Percentiles rank a stretch among this genome's conserved stretches.
These are phyloP conservation scores for Fraxinus anomala DNA, from an alignment of 257 asterid species.

Conservation along the genomic window DNA sequence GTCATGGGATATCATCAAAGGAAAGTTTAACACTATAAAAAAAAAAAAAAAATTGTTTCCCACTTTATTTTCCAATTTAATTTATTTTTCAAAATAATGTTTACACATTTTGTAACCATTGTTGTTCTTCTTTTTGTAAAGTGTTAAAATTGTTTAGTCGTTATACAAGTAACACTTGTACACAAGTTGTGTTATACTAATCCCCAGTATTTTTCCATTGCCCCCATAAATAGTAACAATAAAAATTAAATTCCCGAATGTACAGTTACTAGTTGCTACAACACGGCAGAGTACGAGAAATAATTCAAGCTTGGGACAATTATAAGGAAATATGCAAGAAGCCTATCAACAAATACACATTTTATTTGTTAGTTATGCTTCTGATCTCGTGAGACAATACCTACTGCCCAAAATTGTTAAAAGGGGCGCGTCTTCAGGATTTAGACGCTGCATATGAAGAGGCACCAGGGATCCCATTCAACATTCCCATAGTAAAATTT, in stretches of 20 bases:
- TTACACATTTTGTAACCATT: too few species aligned
- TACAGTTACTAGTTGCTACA: constrained; percentile 68
- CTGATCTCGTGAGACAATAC: constrained; percentile 75
- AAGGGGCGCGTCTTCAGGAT: constrained; percentile 78
- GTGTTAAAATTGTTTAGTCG: too few species aligned
- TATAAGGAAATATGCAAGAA: too few species aligned
- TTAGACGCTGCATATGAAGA: constrained; percentile 91
- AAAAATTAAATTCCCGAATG: background rate
- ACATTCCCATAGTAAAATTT: constrained; percentile 44
- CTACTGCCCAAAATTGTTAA: constrained; percentile 62
- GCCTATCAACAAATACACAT: too few species aligned
- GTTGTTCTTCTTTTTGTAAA: too few species aligned
- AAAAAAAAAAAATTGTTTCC: too few species aligned
- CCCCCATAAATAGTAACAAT: background rate
- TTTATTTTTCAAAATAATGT: too few species aligned
- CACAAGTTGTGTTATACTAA: too few species aligned
- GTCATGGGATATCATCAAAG: too few species aligned
- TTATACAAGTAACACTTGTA: too few species aligned
- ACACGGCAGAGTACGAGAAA: constrained; percentile 64
- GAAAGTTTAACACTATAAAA: too few species aligned
- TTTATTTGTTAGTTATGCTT: constrained; percentile 72
- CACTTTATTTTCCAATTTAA: too few species aligned
- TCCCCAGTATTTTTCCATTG: background rate
- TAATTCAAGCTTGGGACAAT: constrained; percentile 22
- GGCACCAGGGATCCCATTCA: constrained; percentile 63